Percentiles rank a stretch among this genome's conserved stretches.
These are phyloP conservation scores for Coemansia sp. DNA, from an alignment of 192 early-diverging fungal species.

Conservation along the genomic window DNA sequence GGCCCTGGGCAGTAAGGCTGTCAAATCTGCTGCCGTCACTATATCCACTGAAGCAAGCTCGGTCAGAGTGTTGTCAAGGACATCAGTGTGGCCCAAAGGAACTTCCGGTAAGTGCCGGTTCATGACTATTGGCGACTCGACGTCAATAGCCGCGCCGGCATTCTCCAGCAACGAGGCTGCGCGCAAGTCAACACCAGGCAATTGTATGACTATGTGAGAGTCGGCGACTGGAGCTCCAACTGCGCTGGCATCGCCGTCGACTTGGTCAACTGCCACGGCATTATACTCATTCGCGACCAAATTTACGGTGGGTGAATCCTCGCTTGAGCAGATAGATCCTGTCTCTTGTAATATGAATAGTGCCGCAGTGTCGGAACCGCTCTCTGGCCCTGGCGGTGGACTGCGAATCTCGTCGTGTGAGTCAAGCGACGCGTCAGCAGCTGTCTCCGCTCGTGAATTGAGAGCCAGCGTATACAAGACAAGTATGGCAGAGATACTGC, in stretches of 20 bases:
- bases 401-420: background rate
- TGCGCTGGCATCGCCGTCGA: background rate
- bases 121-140: background rate
- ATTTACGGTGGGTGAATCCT: background rate
- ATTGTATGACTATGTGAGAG: background rate
- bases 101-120: background rate
- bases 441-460: conserved; percentile 4
- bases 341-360: background rate
- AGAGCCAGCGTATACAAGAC: background rate
- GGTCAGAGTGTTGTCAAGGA: background rate
- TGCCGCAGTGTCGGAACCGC: background rate
- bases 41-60: background rate
- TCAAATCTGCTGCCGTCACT: background rate
- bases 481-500: background rate
- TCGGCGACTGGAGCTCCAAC: background rate
- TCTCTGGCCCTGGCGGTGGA: background rate
- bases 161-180: background rate
- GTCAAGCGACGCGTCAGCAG: background rate
- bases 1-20: background rate
- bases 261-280: background rate
- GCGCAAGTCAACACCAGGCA: background rate
- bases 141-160: background rate
- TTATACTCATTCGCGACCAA: background rate
- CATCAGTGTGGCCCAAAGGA: background rate
- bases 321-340: background rate